Base-by-base conservation (phyloP, 2,329 filamentous ascomycete genomes). In the Paraphoma sp. region DNA sequence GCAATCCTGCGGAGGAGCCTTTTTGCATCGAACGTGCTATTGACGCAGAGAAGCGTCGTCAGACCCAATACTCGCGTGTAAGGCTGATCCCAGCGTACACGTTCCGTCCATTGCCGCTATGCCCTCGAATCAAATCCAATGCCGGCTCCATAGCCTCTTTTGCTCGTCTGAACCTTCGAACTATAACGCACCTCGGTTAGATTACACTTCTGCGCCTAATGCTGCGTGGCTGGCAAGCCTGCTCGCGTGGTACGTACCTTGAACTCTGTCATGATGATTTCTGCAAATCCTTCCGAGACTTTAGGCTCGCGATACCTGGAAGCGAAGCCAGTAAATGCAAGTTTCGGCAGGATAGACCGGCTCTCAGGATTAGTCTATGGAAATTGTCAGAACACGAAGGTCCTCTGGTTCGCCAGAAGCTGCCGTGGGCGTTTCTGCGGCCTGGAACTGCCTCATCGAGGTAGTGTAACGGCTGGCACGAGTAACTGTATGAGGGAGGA, bases 261-360 rank as follows among this genome's bases (percentile, higher is more conserved):
- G 69, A 99, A 99, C 31, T 90, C 85, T 0, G 96, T 80, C 52
- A 87, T 85, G 1, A 86, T 81, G 36, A 99, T 86, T 64, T 97
- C 92, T 61, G 89, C 80, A 68, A 97, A 97, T 0, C 94, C 94
- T 77, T 99, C 95, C 11, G 85, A 83, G 1, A 84, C 57, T 40
- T 83, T 84, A 0, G 94, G 95, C 63, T 89, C 84, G 62, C 87
- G 87, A 77, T 91, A 95, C 51, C 91, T 85, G 8, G 87, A 86
- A 14, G 82, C 80, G 71, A 92, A 99, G 11, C 87, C 85, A 23
- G 83, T 87, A 74, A 97, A 98, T 0, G 95, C 94, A 60, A 95
- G 81, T 44, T 85, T 86, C 0, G 94, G 93, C 5, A 99, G 82
- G 1, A 86, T 83, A 0, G 83, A 79, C 60, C 95, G 85, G 23